Base-by-base conservation (phyloP, 441 rosid species). In the Manihot esculenta region DNA sequence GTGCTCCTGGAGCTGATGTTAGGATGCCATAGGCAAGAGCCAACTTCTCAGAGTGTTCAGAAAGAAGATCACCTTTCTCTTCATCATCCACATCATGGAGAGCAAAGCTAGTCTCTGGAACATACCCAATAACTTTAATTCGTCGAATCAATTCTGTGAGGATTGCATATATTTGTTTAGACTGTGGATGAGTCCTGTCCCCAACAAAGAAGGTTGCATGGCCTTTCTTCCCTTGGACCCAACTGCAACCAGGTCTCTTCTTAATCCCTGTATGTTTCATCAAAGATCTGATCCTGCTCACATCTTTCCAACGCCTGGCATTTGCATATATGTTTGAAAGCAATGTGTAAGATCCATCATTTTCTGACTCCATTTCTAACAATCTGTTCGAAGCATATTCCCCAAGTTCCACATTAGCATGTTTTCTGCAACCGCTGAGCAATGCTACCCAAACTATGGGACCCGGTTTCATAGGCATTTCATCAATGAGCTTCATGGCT, bases 1-100 rank as follows among this genome's bases (percentile, higher is more conserved):
- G 91, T 44, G 76, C 84, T 21, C 89, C 92, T 47, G 81, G 83
- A 35, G 89, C 70, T 54, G 89, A 77, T 21, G 84, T 86, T 54
- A 90, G 72, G 65, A 90, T 79, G 68, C 89, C 88, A 64, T 79
- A 87, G 3, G 90, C 96, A 78, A 90, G 96, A 69, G 96, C 92
- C 70, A 88, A 67, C 79, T 90, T 90, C 86, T 90, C 96, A 76
- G 92, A 84, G 47, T 90, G 96, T 76, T 87, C 90, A 5, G 69
- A 75, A 68, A 90, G 88, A 74, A 88, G 89, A 72, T 84, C 87
- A 54, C 76, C 89, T 73, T 93, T 93, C 87, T 93, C 97, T 76
- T 93, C 98, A 82, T 91, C 94, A 74, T 89, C 97, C 80, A 93
- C 95, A 60, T 93, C 97, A 77, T 93, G 98, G 48, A 93, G 98